A percentile compares a stretch with the other conserved stretches of the same genome.
Evolutionary conservation across 306 rosid genomes (phyloP).

Genomic region (Medicago lupulina): DNA sequence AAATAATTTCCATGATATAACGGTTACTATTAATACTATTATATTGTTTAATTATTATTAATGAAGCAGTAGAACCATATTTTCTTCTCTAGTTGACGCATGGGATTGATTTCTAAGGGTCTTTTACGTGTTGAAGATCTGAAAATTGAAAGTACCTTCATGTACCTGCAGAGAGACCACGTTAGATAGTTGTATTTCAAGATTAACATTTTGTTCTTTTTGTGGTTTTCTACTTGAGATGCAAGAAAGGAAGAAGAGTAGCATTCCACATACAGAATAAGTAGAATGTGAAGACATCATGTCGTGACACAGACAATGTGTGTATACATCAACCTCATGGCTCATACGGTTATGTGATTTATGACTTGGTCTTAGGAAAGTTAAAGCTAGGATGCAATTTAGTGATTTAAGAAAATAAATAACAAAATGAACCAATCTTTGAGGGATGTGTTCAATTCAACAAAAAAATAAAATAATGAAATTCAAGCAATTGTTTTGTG

Average conservation of each 20-base stretch:
- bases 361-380: conserved; percentile 12
- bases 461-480: too few species aligned
- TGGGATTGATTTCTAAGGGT: background rate
- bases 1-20: too few species aligned
- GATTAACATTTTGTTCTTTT: background rate
- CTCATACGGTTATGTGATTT: background rate
- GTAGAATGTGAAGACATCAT: background rate
- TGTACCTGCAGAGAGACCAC: conserved; percentile 5
- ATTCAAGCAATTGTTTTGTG: background rate
- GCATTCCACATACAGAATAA: conserved; percentile 3
- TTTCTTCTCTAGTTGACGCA: conserved; percentile 13
- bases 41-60: too few species aligned
- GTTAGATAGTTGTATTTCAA: background rate
- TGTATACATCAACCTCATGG: background rate
- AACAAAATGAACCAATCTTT: background rate
- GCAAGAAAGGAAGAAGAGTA: conserved; percentile 20
- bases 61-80: background rate
- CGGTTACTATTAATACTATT: too few species aligned
- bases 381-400: background rate
- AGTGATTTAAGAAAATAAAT: too few species aligned
- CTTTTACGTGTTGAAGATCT: conserved; percentile 5
- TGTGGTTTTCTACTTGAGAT: conserved; percentile 15
- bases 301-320: background rate
- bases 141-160: conserved; percentile 24
- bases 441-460: background rate